Evolutionary conservation across 129 eudicot genomes (phyloP).

Genomic region (Deinandra increscens): DNA sequence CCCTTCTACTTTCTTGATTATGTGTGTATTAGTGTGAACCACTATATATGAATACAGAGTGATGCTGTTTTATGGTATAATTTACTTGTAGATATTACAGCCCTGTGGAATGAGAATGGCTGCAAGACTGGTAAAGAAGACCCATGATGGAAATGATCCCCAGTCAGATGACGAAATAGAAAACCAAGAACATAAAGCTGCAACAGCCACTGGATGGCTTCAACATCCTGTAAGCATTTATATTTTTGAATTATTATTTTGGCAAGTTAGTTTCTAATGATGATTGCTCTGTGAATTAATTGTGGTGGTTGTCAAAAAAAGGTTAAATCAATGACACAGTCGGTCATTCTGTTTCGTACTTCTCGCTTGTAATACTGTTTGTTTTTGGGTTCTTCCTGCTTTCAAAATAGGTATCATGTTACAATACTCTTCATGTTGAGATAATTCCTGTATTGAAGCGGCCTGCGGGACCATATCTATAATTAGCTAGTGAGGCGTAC

Average conservation of each 20-base stretch:
- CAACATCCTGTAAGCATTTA: conserved; percentile 66
- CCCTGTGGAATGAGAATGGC: conserved; percentile 46
- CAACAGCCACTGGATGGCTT: conserved; percentile 35
- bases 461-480: not conserved
- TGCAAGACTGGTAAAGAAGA: conserved; percentile 37
- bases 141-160: conserved; percentile 22
- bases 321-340: not conserved
- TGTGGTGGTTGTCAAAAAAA: not conserved
- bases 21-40: not conserved
- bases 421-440: conserved; percentile 10
- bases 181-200: conserved; percentile 31
- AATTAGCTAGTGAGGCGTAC: conserved; percentile 13
- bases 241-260: conserved; percentile 21
- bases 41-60: not conserved
- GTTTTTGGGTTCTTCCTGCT: conserved; percentile 10
- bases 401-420: not conserved
- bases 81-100: conserved; percentile 52
- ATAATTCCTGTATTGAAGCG: not conserved
- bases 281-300: not conserved
- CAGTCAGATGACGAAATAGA: conserved; percentile 37
- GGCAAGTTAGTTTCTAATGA: conserved; percentile 11
- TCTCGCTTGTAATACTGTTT: not conserved
- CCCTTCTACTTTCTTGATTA: not conserved
- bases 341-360: not conserved
- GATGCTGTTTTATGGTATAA: conserved; percentile 26